A percentile compares a stretch with the other conserved stretches of the same genome.
Conservation (phyloP, 176 grass and related monocot species). For the Miscanthus lutarioriparius region DNA sequence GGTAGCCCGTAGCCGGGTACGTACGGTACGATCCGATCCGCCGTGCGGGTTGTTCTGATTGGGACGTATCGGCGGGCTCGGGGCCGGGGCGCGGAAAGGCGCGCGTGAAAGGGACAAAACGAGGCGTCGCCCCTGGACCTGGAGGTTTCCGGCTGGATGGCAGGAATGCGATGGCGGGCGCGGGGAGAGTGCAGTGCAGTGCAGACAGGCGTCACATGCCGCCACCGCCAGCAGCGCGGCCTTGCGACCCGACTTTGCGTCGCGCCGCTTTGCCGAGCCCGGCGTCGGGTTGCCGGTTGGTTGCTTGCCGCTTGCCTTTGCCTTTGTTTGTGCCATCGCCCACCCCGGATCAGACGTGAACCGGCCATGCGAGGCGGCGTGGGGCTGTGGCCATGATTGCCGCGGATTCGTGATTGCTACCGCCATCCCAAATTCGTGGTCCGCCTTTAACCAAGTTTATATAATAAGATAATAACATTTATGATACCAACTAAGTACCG, state of each 20-base stretch:
- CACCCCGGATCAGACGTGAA: background rate
- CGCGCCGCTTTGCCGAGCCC: constrained; percentile 2
- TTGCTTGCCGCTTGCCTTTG: background rate
- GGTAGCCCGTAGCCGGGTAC: background rate
- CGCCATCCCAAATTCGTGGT: no score
- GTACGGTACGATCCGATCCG: background rate
- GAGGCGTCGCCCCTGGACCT: background rate
- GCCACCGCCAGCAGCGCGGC: constrained; percentile 5
- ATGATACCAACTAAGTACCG: no score
- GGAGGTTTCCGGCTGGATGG: background rate
- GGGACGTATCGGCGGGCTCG: constrained; percentile 30
- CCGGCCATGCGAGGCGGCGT: background rate
- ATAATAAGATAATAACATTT: no score
- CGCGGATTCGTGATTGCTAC: constrained; percentile 8
- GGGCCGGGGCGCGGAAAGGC: constrained; percentile 19
- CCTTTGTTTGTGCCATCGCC: no score
- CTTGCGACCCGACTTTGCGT: constrained; percentile 28
- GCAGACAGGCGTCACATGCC: constrained; percentile 12
- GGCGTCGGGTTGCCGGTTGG: background rate
- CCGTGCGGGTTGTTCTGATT: background rate
- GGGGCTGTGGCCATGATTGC: background rate
- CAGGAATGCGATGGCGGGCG: background rate
- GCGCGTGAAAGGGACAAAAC: constrained; percentile 49
- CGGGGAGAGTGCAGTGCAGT: background rate
- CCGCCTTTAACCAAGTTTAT: background rate